Conservation (phyloP, 2,329 filamentous ascomycete genomes). For the Tolypocladium inflatum region DNA sequence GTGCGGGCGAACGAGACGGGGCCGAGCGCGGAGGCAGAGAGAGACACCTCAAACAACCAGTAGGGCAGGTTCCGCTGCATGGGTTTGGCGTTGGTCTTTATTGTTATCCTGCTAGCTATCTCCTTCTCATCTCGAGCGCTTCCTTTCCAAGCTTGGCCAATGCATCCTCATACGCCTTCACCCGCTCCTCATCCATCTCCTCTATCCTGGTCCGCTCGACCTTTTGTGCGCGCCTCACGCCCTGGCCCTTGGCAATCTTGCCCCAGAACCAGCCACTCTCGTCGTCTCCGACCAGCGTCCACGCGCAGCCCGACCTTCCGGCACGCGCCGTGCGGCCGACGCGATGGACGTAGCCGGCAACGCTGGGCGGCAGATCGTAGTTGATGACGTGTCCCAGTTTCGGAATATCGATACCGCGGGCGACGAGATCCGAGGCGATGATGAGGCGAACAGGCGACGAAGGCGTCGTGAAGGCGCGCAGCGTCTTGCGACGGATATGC, state of each 20-base stretch:
- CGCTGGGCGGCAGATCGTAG: conserved; percentile 78
- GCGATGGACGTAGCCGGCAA: conserved; percentile 81
- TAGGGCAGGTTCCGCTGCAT: neutral
- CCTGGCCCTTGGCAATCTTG: conserved; percentile 56
- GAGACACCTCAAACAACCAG: neutral
- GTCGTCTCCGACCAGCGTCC: conserved; percentile 73
- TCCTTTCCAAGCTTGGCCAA: conserved; percentile 54
- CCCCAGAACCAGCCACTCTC: conserved; percentile 92
- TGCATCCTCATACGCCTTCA: conserved; percentile 43
- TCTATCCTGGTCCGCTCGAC: conserved; percentile 39
- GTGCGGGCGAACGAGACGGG: neutral
- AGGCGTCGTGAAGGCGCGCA: conserved; percentile 56
- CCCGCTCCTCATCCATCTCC: conserved; percentile 36
- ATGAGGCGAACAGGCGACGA: conserved; percentile 64
- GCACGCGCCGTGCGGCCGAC: conserved; percentile 86
- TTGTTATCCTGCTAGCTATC: conserved; percentile 5
- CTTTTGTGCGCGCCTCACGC: conserved; percentile 32
- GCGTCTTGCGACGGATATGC: conserved; percentile 55
- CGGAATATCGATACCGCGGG: conserved; percentile 77
- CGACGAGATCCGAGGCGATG: conserved; percentile 87
- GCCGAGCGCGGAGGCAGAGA: neutral
- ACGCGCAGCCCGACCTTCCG: conserved; percentile 64
- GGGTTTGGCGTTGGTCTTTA: neutral
- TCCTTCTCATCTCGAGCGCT: conserved; percentile 29
- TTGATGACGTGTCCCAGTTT: conserved; percentile 80